Percentiles rank a stretch among this genome's conserved stretches.
These are phyloP conservation scores for Dittrichia graveolens DNA, from an alignment of 129 eudicot species.

Conservation along the genomic window DNA sequence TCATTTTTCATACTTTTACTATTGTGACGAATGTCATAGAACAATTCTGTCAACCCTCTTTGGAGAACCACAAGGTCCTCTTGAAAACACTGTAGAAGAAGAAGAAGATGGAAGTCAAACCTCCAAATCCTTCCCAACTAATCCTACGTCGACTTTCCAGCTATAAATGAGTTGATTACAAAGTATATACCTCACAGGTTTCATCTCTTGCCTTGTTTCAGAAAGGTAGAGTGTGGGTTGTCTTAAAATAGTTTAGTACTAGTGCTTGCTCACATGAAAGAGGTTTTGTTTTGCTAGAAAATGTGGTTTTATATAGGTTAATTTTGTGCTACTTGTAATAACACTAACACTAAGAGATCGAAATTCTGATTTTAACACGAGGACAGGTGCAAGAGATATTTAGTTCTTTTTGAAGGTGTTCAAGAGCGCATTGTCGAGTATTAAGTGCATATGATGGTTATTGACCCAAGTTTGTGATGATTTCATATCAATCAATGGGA, in stretches of 20 bases:
- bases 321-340: background rate
- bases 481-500: background rate
- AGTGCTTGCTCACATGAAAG: slow-evolving; percentile 2
- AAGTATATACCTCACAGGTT: slow-evolving; percentile 43
- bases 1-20: slow-evolving; percentile 73
- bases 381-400: background rate
- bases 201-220: background rate
- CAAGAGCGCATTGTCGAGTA: background rate
- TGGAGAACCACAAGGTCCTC: slow-evolving; percentile 73
- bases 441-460: background rate
- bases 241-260: background rate
- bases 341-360: slow-evolving; percentile 6
- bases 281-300: slow-evolving; percentile 3
- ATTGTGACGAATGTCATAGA: slow-evolving; percentile 80
- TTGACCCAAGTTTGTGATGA: background rate
- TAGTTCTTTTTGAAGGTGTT: background rate
- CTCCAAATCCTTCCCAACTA: background rate
- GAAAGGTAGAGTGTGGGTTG: background rate
- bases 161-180: slow-evolving; percentile 11
- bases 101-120: slow-evolving; percentile 26
- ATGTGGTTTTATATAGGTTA: background rate
- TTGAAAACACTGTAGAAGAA: slow-evolving; percentile 29
- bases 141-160: background rate
- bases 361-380: background rate
- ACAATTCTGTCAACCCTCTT: slow-evolving; percentile 63